Percentiles rank a stretch among this genome's conserved stretches.
Conservation (phyloP, 768 basidiomycete species). For the Harrya chromipes region DNA sequence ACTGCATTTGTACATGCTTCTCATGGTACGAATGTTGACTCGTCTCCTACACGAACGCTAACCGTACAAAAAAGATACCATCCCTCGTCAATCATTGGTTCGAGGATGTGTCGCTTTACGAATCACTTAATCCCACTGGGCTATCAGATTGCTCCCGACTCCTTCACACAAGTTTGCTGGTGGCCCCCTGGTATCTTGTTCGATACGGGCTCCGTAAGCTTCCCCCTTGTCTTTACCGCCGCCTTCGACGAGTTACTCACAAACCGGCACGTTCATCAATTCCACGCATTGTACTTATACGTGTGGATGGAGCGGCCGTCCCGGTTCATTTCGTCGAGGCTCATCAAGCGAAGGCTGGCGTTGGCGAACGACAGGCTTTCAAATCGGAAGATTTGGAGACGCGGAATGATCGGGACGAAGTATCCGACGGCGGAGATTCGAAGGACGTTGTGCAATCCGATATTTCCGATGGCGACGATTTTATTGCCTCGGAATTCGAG, state of each 20-base stretch:
- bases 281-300: slow-evolving; percentile 15
- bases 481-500: neutral
- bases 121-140: slow-evolving; percentile 2
- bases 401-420: neutral
- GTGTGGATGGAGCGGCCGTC: slow-evolving; percentile 13
- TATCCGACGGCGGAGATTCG: neutral
- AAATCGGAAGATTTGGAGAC: neutral
- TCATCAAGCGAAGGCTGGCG: neutral
- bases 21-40: slow-evolving; percentile 16
- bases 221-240: neutral
- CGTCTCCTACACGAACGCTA: neutral
- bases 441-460: neutral
- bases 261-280: neutral
- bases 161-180: slow-evolving; percentile 7
- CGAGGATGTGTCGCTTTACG: slow-evolving; percentile 14
- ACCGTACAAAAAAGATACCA: slow-evolving; percentile 17
- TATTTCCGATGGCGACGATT: neutral
- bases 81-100: slow-evolving; percentile 19
- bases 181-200: slow-evolving; percentile 2
- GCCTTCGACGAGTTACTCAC: neutral
- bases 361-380: neutral
- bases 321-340: slow-evolving; percentile 6
- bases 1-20: slow-evolving; percentile 20
- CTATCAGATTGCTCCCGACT: neutral
- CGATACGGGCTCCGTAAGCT: neutral